phyloP scores from a whole-genome alignment of 73 alveolate species.

The Paramecium caudatum region DNA sequence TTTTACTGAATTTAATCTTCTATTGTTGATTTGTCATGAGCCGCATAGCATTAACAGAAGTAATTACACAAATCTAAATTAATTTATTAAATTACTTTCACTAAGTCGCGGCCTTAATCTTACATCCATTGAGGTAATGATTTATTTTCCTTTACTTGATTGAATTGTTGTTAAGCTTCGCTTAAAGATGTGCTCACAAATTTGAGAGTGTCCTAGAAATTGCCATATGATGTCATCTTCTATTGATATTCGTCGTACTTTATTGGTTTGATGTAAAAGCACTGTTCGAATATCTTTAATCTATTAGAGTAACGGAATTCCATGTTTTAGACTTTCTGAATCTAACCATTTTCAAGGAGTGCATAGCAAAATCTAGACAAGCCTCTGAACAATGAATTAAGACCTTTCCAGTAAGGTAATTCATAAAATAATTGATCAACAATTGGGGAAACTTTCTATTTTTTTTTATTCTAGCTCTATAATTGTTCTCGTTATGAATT shows the following conservation, averaged over 20 bases:
- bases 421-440: conserved; percentile 38
- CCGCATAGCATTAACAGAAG: conserved; percentile 47
- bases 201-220: neutral
- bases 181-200: neutral
- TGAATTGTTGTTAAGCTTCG: conserved; percentile 36
- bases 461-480: neutral
- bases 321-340: neutral
- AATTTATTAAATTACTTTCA: neutral
- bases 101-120: conserved; percentile 41
- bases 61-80: conserved; percentile 42
- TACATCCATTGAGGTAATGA: neutral
- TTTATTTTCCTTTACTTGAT: conserved; percentile 22
- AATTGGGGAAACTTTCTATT: conserved; percentile 3
- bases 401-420: conserved; percentile 36
- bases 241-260: neutral
- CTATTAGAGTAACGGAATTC: conserved; percentile 41
- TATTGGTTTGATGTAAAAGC: conserved; percentile 30
- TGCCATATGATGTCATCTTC: neutral
- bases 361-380: conserved; percentile 25
- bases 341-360: conserved; percentile 10
- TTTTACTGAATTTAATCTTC: conserved; percentile 1
- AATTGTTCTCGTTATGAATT: conserved; percentile 8
- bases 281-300: conserved; percentile 36
- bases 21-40: neutral
- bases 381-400: conserved; percentile 41